A percentile compares a stretch with the other conserved stretches of the same genome.
phyloP scores from a whole-genome alignment of 768 basidiomycete genomes.

The Leccinellum albellum region DNA sequence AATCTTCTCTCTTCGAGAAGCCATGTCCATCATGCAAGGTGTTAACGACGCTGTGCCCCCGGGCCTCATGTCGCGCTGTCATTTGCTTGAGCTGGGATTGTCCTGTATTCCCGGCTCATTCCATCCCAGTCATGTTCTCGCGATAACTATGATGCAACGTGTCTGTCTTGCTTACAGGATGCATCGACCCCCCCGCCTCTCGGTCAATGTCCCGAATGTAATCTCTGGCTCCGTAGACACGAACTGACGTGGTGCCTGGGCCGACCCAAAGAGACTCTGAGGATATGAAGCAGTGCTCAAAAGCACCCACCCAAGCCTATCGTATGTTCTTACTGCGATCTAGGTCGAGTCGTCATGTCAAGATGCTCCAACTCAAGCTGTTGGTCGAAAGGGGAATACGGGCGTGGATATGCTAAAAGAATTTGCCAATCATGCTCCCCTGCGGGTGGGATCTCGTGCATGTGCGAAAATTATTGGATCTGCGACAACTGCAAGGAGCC shows the following conservation, averaged over 20 bases:
- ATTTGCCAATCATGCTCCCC: slow-evolving; percentile 18
- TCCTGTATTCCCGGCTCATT: slow-evolving; percentile 9
- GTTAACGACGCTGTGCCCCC: slow-evolving; percentile 7
- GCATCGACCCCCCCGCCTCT: slow-evolving; percentile 2
- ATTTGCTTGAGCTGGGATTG: slow-evolving; percentile 18
- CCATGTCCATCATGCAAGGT: slow-evolving; percentile 13
- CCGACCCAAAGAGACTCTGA: too few relatives aligned
- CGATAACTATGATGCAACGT: slow-evolving; percentile 4
- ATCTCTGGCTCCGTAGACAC: slow-evolving; percentile 23
- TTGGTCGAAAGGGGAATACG: slow-evolving; percentile 13
- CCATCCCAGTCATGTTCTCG: slow-evolving; percentile 18
- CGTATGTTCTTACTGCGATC: slow-evolving; percentile 10
- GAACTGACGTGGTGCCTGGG: too few relatives aligned
- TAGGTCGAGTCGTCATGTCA: not conserved
- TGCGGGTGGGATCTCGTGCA: slow-evolving; percentile 17
- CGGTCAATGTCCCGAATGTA: slow-evolving; percentile 19
- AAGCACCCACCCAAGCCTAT: slow-evolving; percentile 15
- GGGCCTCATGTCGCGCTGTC: slow-evolving; percentile 10
- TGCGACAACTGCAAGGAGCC: slow-evolving; percentile 16
- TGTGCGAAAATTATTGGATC: slow-evolving; percentile 19
- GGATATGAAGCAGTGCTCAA: too few relatives aligned
- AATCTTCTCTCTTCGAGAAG: not conserved
- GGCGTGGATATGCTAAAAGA: not conserved
- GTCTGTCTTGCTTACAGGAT: slow-evolving; percentile 8
- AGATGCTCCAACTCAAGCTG: slow-evolving; percentile 11